Base-by-base conservation (phyloP, 345 rosid genomes). In the Eucalyptus sp. region DNA sequence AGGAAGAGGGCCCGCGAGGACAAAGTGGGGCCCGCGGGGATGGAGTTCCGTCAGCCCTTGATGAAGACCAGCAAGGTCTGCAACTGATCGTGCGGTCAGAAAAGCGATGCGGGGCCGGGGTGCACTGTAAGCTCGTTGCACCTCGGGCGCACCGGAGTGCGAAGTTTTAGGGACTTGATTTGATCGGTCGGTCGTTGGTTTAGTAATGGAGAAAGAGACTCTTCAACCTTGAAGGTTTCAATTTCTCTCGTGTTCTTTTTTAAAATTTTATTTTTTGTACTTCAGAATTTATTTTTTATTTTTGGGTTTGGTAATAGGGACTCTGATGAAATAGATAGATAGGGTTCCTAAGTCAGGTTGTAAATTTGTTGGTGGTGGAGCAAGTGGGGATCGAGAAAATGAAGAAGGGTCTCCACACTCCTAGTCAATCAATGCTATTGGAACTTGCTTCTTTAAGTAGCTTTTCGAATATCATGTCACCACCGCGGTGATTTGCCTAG, bases 41-140 rank as follows among this genome's bases (percentile, higher is more conserved):
- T 91, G 41, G 94, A 93, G 89, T 90, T 92, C 68, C 68, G 87
- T 52, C 93, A 91, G 89, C 95, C 94, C 86, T 52, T 92, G 90
- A 88, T 93, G 91, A 94, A 94, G 91, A 94, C 92, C 89, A 93
- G 95, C 93, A 96, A 93, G 92, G 97, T 96, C 87, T 97, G 98
- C 92, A 93, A 96, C 88, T 95, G 88, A 92, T 71, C 81, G 81
- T 18, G 27, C 81, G 46, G 81, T 71, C 64, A 37, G 37, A 81
- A 68, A 31, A 76, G 50, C 24, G 29, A 33, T 85, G 15, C 12
- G 12, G 24, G 80, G 80, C 80, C 24, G 24, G 80, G 43, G 80
- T 68, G 80, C 17, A 66, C 79, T 4, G 79, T 10, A 71, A 71
- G 25, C 13, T 71, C 44, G 14, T 2, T 33, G 44, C 46, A 71